A percentile compares a stretch with the other conserved stretches of the same genome.
These are phyloP conservation scores for Gossypium schwendimanii DNA, from an alignment of 441 rosid genomes.

Conservation along the genomic window DNA sequence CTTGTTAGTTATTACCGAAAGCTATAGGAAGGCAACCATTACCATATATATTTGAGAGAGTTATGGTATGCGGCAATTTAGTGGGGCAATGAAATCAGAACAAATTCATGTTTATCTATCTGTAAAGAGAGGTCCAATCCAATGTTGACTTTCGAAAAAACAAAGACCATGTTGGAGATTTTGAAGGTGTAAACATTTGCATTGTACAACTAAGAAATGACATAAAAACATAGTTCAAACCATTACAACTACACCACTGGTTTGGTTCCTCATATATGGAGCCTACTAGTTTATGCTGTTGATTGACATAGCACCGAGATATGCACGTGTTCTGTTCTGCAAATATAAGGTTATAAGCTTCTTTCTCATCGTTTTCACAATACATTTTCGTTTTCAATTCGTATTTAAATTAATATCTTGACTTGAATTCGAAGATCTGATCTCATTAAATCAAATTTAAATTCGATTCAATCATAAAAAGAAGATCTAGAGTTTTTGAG, in stretches of 20 bases:
- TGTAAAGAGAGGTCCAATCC: conserved; percentile 5
- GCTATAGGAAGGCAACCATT: background rate
- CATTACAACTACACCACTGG: background rate
- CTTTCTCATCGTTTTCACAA: background rate
- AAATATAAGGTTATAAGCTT: background rate
- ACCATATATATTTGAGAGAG: background rate
- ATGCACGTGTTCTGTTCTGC: background rate
- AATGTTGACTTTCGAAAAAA: background rate
- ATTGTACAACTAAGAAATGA: background rate
- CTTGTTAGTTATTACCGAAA: background rate
- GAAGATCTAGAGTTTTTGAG: no score
- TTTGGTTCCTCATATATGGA: background rate
- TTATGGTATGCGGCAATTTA: background rate
- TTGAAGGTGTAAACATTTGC: conserved; percentile 1
- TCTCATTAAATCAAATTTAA: no score
- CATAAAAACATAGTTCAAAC: background rate
- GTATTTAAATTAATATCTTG: background rate
- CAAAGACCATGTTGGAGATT: background rate
- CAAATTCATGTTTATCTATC: background rate
- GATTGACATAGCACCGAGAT: background rate
- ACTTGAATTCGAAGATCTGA: no score
- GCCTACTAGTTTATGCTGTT: conserved; percentile 6
- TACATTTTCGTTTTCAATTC: background rate
- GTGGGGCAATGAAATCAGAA: background rate
- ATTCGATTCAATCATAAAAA: no score